Conservation (phyloP, 345 rosid genomes). For the Pelargonium nanum region DNA sequence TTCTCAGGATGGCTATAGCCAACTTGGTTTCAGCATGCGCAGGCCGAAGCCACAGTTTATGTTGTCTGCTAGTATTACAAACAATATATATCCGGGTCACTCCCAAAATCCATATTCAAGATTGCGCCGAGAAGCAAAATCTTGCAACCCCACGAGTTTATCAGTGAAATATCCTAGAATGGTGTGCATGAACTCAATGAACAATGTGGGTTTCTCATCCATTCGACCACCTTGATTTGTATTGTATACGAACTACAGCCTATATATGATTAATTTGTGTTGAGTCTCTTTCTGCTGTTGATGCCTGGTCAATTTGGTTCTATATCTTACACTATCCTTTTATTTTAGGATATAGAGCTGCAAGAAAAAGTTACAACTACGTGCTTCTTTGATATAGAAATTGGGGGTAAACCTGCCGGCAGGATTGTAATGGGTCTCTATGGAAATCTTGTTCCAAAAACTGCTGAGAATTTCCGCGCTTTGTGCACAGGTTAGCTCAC, state of each 20-base stretch:
- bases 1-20: no score
- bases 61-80: no score
- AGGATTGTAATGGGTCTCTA: slow-evolving; percentile 80
- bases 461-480: slow-evolving; percentile 76
- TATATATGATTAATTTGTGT: neutral
- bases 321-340: neutral
- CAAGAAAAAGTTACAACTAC: slow-evolving; percentile 75
- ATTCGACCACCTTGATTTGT: neutral
- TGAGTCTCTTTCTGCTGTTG: neutral
- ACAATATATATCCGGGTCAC: no score
- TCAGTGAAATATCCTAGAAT: slow-evolving; percentile 29
- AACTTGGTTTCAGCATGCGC: no score
- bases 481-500: slow-evolving; percentile 62
- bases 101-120: neutral
- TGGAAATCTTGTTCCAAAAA: slow-evolving; percentile 73
- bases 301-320: neutral
- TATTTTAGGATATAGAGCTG: slow-evolving; percentile 48
- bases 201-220: slow-evolving; percentile 28
- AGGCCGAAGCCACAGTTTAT: no score
- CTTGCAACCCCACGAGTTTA: no score
- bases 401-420: slow-evolving; percentile 67
- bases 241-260: neutral
- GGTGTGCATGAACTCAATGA: slow-evolving; percentile 37
- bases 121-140: neutral
- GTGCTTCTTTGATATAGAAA: slow-evolving; percentile 78